Evolutionary conservation across 345 rosid species (phyloP).

Genomic region (Pugionium dolabratum): DNA sequence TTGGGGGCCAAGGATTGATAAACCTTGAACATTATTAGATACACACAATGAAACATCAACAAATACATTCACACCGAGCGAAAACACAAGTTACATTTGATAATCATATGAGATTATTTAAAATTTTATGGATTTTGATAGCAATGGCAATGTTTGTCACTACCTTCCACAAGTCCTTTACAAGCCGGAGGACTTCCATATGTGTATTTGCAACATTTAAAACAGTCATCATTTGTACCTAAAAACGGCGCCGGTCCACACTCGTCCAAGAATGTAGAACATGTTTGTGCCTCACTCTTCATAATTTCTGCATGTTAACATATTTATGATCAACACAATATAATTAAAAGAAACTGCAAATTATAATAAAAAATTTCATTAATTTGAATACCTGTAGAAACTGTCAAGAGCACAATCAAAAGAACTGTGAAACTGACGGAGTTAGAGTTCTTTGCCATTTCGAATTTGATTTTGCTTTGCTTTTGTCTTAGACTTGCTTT

Average conservation of each 20-base stretch:
- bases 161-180: neutral
- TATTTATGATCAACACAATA: neutral
- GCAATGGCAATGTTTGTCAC: slow-evolving; percentile 12
- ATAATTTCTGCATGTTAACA: slow-evolving; percentile 5
- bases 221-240: neutral
- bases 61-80: neutral
- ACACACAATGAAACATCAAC: no score
- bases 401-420: slow-evolving; percentile 11
- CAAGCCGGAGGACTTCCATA: neutral
- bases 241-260: neutral
- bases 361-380: neutral
- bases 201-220: neutral
- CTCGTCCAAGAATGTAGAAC: neutral
- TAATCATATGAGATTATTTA: neutral
- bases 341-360: neutral
- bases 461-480: neutral
- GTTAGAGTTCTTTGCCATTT: slow-evolving; percentile 25
- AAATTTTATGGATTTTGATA: neutral
- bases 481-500: no score
- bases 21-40: no score
- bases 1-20: no score
- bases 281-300: neutral
- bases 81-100: slow-evolving; percentile 4
- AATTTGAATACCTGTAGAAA: neutral
- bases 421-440: neutral